A percentile compares a stretch with the other conserved stretches of the same genome.
These are phyloP conservation scores for Buddleja alternifolia DNA, from an alignment of 257 asterid species.

Conservation along the genomic window DNA sequence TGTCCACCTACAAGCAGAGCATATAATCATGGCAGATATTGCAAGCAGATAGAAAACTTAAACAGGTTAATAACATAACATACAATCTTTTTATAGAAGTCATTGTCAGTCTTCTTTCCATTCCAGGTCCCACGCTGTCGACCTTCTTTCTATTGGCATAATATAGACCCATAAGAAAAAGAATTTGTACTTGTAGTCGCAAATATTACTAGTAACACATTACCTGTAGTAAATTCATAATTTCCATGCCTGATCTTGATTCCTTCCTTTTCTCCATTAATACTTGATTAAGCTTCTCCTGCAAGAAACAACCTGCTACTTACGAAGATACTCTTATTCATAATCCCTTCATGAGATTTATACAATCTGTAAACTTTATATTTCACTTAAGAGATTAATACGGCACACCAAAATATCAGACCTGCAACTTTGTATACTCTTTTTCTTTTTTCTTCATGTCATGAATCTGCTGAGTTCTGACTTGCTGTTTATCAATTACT, in stretches of 20 bases:
- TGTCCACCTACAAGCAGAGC: constrained; percentile 59
- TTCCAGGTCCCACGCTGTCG: constrained; percentile 81
- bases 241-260: constrained; percentile 79
- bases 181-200: neutral
- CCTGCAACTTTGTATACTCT: constrained; percentile 63
- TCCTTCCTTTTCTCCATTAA: constrained; percentile 80
- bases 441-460: constrained; percentile 76
- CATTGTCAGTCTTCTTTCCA: constrained; percentile 64
- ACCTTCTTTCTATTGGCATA: constrained; percentile 67
- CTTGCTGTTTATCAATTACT: constrained; percentile 50
- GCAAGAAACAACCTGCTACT: constrained; percentile 20
- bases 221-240: constrained; percentile 75
- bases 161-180: constrained; percentile 2
- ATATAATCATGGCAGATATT: neutral
- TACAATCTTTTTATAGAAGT: constrained; percentile 72
- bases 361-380: neutral
- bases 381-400: neutral
- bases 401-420: constrained; percentile 16
- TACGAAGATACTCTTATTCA: neutral
- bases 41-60: neutral
- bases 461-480: constrained; percentile 63
- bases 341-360: constrained; percentile 20
- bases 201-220: constrained; percentile 14
- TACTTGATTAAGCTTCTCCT: constrained; percentile 74
- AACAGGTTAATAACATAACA: constrained; percentile 32